Evolutionary conservation across 495 filamentous ascomycete genomes (phyloP), one percentile per base, ranked within the genome.

Genomic region (Talaromyces ruber): DNA sequence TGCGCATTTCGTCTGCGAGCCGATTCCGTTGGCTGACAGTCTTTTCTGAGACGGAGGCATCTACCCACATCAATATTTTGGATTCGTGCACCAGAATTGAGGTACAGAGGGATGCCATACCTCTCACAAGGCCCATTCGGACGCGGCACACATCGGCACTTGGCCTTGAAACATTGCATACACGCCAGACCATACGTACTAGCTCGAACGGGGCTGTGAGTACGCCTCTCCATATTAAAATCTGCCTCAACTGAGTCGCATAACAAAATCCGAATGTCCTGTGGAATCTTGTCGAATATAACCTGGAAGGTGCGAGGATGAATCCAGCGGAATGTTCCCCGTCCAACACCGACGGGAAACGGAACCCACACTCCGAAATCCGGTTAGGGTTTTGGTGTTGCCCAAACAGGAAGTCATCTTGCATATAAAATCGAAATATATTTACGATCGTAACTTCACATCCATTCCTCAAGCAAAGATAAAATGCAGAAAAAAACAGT

Each of bases 31-130:
- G 72, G 68, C 54, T 72, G 66, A 59, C 78, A 79, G 6, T 70
- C 61, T 62, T 74, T 79, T 18, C 70, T 72, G 6, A 79, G 66
- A 26, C 77, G 76, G 39, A 69, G 62, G 65, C 83, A 85, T 65
- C 83, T 79, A 14, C 28, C 26, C 45, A 34, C 29, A 62, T 67
- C 11, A 67, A 34, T 37, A 4, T 2, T 50, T 24, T 58, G 14
- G 22, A 16, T 37, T 24, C 30, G 8, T 14, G 25, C 21, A 9
- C 16, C 16, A 43, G 8, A 21, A 4, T 12, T 6, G 11, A 58
- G 25, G 25, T 39, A 59, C 4, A 9, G 32, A 21, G 6, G 39
- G 4, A 1, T 34, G 53, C 47, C 12, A 34, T 8, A 68, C 66
- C 68, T 66, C 63, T 72, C 70, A 25, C 68, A 72, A 56, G 58